Evolutionary conservation across 257 asterid species (phyloP).

Genomic region (Nicotiana undulata): DNA sequence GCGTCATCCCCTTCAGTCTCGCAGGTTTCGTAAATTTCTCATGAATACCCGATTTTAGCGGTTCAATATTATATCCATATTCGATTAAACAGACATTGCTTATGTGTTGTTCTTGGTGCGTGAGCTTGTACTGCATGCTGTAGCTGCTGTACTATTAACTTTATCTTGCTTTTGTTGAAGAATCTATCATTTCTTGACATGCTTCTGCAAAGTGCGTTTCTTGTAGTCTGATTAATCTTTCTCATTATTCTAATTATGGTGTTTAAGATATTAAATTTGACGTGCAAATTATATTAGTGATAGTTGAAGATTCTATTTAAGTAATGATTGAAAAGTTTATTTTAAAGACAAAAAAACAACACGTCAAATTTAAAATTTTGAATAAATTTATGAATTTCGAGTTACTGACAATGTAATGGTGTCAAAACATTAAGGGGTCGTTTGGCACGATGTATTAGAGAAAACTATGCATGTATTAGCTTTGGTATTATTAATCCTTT

Average conservation of each 20-base stretch:
- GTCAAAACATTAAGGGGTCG: background rate
- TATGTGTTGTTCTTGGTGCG: background rate
- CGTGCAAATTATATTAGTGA: background rate
- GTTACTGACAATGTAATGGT: background rate
- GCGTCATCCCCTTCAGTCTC: conserved; percentile 33
- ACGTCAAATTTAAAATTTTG: background rate
- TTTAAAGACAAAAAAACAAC: background rate
- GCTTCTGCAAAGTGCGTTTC: background rate
- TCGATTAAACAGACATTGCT: background rate
- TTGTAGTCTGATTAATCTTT: background rate
- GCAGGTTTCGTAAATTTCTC: conserved; percentile 32
- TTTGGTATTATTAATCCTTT: too few species aligned
- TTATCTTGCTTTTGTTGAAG: background rate
- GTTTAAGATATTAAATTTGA: background rate
- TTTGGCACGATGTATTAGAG: too few species aligned
- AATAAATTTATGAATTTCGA: background rate
- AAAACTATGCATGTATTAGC: too few species aligned
- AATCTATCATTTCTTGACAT: background rate
- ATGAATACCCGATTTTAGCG: background rate
- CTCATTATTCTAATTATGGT: background rate
- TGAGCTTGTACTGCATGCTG: background rate
- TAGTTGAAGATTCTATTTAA: background rate
- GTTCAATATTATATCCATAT: background rate
- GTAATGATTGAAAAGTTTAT: background rate
- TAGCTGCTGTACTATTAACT: background rate